These are phyloP conservation scores for Metschnikowia baotianmanensis DNA, from an alignment of 805 yeast species.

Conservation along the genomic window DNA sequence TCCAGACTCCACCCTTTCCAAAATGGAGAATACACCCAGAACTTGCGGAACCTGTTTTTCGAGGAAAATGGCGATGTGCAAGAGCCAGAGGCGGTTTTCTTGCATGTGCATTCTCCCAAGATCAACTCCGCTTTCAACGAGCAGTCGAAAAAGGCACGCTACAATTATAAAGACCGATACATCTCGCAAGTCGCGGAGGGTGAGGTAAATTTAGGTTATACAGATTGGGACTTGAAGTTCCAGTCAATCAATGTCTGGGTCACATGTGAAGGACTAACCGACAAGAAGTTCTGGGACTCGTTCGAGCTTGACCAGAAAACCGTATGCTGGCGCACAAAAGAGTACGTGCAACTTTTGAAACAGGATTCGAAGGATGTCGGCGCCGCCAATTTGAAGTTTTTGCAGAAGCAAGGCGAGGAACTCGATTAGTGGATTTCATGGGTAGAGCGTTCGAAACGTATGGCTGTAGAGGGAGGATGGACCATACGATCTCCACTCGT, in stretches of 20 bases:
- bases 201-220: conserved; percentile 8
- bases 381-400: conserved; percentile 7
- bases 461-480: background rate
- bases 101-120: conserved; percentile 35
- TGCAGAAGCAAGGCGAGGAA: background rate
- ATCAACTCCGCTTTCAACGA: conserved; percentile 28
- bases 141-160: conserved; percentile 11
- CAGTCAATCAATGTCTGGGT: conserved; percentile 32
- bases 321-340: conserved; percentile 9
- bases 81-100: conserved; percentile 26
- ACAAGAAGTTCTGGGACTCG: conserved; percentile 24
- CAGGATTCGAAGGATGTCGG: conserved; percentile 8
- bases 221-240: conserved; percentile 37
- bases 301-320: conserved; percentile 15
- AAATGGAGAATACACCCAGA: conserved; percentile 24
- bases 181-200: conserved; percentile 21
- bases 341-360: conserved; percentile 15
- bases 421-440: background rate
- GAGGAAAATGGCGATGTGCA: conserved; percentile 6
- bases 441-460: background rate
- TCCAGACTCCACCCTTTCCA: conserved; percentile 33
- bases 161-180: conserved; percentile 24
- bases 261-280: conserved; percentile 28
- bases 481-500: too few relatives aligned
- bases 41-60: conserved; percentile 22